phyloP scores from a whole-genome alignment of 2,329 filamentous ascomycete species.

The Fusarium sp. region DNA sequence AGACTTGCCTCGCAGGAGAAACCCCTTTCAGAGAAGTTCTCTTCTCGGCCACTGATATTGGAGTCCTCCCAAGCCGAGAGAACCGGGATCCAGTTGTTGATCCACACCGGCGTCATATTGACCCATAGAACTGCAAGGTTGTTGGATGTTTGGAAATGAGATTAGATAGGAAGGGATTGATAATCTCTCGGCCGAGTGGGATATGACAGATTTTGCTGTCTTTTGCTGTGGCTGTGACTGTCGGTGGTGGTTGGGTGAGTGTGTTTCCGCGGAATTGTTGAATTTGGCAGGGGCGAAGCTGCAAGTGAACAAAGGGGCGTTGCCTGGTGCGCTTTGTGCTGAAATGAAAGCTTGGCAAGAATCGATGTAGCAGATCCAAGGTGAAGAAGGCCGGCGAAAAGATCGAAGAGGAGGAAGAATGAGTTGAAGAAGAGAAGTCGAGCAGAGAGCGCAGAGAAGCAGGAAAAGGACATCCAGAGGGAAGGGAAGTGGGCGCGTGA shows the following conservation, averaged over 20 bases:
- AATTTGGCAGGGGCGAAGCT: background rate
- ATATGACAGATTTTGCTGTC: background rate
- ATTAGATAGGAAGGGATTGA: background rate
- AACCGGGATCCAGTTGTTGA: constrained; percentile 31
- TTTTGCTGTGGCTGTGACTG: too few relatives aligned
- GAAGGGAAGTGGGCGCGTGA: constrained; percentile 23
- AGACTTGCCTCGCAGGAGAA: background rate
- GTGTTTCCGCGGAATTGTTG: background rate
- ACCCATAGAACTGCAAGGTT: constrained; percentile 35
- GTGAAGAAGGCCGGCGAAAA: background rate
- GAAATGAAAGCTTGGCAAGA: background rate
- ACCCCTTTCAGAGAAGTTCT: background rate
- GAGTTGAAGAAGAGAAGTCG: background rate
- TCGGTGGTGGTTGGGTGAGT: background rate
- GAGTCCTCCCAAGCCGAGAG: constrained; percentile 9
- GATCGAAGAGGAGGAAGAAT: background rate
- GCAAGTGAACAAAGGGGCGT: background rate
- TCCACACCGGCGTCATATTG: constrained; percentile 36
- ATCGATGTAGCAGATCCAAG: background rate
- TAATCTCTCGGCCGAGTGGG: background rate
- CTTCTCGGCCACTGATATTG: constrained; percentile 6
- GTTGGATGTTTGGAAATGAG: background rate
- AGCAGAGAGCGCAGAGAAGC: background rate
- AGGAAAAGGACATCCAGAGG: background rate
- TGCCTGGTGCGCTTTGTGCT: background rate